A percentile compares a stretch with the other conserved stretches of the same genome.
phyloP scores from a whole-genome alignment of 2,329 filamentous ascomycete genomes.

The Pestalotiopsis sp. region DNA sequence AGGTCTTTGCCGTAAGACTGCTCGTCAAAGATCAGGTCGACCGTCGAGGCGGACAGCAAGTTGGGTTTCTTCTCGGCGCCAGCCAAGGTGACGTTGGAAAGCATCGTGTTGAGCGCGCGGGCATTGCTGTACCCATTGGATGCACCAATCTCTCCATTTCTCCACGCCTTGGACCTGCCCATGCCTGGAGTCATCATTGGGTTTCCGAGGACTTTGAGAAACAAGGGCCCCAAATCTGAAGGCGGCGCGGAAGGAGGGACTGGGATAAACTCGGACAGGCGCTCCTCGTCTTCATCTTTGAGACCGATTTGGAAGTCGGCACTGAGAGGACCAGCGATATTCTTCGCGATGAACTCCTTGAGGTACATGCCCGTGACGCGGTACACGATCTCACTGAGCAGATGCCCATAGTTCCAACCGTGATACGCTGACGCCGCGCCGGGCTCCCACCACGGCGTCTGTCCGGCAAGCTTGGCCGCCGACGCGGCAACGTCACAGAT shows the following conservation, averaged over 20 bases:
- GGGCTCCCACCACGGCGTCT: slow-evolving; percentile 46
- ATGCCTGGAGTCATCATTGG: slow-evolving; percentile 25
- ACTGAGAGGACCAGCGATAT: slow-evolving; percentile 40
- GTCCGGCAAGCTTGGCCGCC: slow-evolving; percentile 36
- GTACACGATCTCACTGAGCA: slow-evolving; percentile 44
- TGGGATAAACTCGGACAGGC: slow-evolving; percentile 37
- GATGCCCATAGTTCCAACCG: slow-evolving; percentile 38
- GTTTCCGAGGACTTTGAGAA: slow-evolving; percentile 30
- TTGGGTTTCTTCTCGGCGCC: slow-evolving; percentile 18
- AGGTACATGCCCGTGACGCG: slow-evolving; percentile 42
- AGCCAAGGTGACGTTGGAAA: slow-evolving; percentile 59
- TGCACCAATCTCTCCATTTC: slow-evolving; percentile 42
- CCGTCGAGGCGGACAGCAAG: slow-evolving; percentile 42
- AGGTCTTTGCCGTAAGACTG: slow-evolving; percentile 44
- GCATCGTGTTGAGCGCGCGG: slow-evolving; percentile 41
- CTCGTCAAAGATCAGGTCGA: slow-evolving; percentile 47
- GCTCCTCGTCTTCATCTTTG: slow-evolving; percentile 41
- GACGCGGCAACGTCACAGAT: slow-evolving; percentile 32
- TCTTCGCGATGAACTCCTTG: slow-evolving; percentile 37
- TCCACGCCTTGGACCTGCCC: slow-evolving; percentile 34
- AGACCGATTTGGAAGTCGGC: slow-evolving; percentile 52
- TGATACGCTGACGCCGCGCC: slow-evolving; percentile 45
- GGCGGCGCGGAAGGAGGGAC: slow-evolving; percentile 19
- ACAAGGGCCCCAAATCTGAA: slow-evolving; percentile 29
- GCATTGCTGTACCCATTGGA: slow-evolving; percentile 50